Conservation (phyloP, 495 filamentous ascomycete genomes). For the Aspergillus cristatus region DNA sequence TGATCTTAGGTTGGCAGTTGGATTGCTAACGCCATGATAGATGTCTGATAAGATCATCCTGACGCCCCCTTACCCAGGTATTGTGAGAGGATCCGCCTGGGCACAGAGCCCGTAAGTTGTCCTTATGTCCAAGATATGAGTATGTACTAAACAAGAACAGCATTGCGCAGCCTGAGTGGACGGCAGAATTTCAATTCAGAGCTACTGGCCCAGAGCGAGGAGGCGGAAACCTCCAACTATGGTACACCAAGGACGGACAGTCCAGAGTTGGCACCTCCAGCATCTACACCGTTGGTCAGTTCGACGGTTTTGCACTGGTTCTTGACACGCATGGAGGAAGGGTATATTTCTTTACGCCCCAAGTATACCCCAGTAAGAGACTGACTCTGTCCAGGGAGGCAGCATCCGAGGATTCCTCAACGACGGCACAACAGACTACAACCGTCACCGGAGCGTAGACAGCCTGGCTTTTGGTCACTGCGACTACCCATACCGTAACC, state of each 20-base stretch:
- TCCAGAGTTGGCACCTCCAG: slow-evolving; percentile 56
- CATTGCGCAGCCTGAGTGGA: slow-evolving; percentile 56
- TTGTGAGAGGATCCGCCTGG: slow-evolving; percentile 77
- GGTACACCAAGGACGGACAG: slow-evolving; percentile 72
- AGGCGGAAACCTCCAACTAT: slow-evolving; percentile 85
- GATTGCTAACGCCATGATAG: slow-evolving; percentile 15
- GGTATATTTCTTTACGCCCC: slow-evolving; percentile 20
- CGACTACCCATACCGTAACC: slow-evolving; percentile 81
- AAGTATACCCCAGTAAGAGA: not conserved
- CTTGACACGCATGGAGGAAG: slow-evolving; percentile 81
- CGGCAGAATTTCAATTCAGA: slow-evolving; percentile 76
- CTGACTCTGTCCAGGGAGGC: slow-evolving; percentile 46
- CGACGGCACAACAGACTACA: slow-evolving; percentile 78
- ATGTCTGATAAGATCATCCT: slow-evolving; percentile 88
- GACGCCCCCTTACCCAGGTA: slow-evolving; percentile 81
- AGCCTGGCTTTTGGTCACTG: slow-evolving; percentile 90
- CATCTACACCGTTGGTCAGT: slow-evolving; percentile 71
- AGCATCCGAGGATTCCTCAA: slow-evolving; percentile 88
- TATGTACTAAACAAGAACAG: slow-evolving; percentile 18
- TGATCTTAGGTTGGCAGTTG: not conserved
- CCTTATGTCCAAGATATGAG: not conserved
- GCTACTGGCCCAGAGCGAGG: slow-evolving; percentile 77
- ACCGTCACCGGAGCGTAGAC: slow-evolving; percentile 67
- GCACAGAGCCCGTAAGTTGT: slow-evolving; percentile 50
- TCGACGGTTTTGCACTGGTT: slow-evolving; percentile 80